A percentile compares a stretch with the other conserved stretches of the same genome.
phyloP scores from a whole-genome alignment of 495 filamentous ascomycete species.

The Xanthoparmelia taractica region DNA sequence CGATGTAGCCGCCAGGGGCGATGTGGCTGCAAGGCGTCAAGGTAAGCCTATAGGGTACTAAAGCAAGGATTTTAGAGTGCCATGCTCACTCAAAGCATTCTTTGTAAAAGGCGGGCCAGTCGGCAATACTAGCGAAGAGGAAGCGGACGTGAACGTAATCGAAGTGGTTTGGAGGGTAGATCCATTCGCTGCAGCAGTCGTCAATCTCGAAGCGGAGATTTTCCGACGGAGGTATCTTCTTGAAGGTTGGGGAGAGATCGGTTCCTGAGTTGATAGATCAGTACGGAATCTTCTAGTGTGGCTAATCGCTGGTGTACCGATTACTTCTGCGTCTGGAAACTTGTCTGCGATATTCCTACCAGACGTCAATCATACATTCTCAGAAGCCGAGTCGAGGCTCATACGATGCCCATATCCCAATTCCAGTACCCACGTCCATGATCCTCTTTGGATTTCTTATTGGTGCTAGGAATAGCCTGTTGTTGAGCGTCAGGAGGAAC shows the following conservation, averaged over 20 bases:
- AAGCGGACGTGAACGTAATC: constrained; percentile 60
- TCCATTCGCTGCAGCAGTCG: constrained; percentile 46
- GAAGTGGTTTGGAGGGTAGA: constrained; percentile 44
- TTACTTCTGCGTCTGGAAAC: constrained; percentile 39
- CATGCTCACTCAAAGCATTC: constrained; percentile 31
- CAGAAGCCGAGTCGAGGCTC: not conserved
- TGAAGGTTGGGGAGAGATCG: constrained; percentile 41
- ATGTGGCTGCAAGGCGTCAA: constrained; percentile 32
- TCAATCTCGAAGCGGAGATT: constrained; percentile 51
- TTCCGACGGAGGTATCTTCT: constrained; percentile 34
- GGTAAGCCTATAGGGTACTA: not conserved
- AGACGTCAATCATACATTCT: constrained; percentile 19
- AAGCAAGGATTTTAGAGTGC: not conserved
- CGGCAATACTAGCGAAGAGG: constrained; percentile 48
- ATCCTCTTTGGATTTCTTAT: constrained; percentile 21
- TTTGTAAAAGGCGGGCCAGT: constrained; percentile 47
- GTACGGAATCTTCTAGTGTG: not conserved
- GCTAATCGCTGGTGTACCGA: constrained; percentile 30
- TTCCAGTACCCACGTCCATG: constrained; percentile 25
- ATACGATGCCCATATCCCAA: constrained; percentile 24
- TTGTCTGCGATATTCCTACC: constrained; percentile 39
- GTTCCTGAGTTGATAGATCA: constrained; percentile 27
- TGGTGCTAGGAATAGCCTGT: constrained; percentile 26
- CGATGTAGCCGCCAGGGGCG: constrained; percentile 59
- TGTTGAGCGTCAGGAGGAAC: constrained; percentile 37